A percentile compares a stretch with the other conserved stretches of the same genome.
These are phyloP conservation scores for Choanephora cucurbitarum DNA, from an alignment of 371 early-diverging fungal species.

Conservation along the genomic window DNA sequence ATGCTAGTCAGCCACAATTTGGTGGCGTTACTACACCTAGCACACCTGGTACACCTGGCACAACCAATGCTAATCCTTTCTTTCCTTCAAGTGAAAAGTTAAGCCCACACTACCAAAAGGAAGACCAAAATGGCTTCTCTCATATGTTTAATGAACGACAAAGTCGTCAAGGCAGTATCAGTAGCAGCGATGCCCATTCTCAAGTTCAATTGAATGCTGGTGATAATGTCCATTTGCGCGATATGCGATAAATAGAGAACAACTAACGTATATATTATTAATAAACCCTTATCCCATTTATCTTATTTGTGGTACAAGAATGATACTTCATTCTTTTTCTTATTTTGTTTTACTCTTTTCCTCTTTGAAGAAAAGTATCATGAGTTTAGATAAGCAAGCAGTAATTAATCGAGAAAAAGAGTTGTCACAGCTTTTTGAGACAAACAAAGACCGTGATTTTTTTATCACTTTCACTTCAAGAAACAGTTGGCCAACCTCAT, in stretches of 20 bases:
- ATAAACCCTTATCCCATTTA: slow-evolving; percentile 2
- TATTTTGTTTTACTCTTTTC: slow-evolving; percentile 3
- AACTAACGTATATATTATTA: neutral
- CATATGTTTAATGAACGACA: slow-evolving; percentile 51
- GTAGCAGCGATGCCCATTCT: slow-evolving; percentile 35
- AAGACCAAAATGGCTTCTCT: slow-evolving; percentile 36
- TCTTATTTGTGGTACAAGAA: neutral
- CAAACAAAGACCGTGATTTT: slow-evolving; percentile 9
- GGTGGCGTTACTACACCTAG: slow-evolving; percentile 4
- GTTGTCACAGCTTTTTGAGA: neutral
- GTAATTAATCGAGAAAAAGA: neutral
- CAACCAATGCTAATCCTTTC: slow-evolving; percentile 18
- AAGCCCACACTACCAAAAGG: slow-evolving; percentile 12
- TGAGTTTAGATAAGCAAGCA: neutral
- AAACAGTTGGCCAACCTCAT: slow-evolving; percentile 2
- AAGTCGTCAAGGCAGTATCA: slow-evolving; percentile 37
- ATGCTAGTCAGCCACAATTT: neutral
- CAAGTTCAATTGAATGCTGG: slow-evolving; percentile 30
- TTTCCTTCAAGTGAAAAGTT: slow-evolving; percentile 22
- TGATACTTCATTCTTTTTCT: slow-evolving; percentile 1
- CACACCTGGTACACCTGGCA: neutral
- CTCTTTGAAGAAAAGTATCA: neutral
- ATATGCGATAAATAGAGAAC: slow-evolving; percentile 25
- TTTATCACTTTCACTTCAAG: slow-evolving; percentile 10
- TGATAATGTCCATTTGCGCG: slow-evolving; percentile 32